These are phyloP conservation scores for Venturia oleaginea DNA, from an alignment of 2,329 filamentous ascomycete genomes.

Conservation along the genomic window DNA sequence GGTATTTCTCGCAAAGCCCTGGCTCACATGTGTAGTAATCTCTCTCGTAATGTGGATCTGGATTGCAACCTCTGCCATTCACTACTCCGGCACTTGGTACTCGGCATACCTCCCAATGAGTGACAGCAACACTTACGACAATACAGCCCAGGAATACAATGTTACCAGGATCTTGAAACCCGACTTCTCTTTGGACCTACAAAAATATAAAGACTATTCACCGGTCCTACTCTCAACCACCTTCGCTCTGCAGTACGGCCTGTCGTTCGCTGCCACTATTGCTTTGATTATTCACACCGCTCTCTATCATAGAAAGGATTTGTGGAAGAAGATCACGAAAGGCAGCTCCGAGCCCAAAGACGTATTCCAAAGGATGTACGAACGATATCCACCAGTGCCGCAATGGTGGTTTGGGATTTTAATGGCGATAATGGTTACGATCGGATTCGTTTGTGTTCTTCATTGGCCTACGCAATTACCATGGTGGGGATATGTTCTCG, in stretches of 20 bases:
- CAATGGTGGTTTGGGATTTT: slow-evolving; percentile 39
- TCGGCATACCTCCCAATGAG: slow-evolving; percentile 27
- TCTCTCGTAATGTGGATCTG: slow-evolving; percentile 1
- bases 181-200: slow-evolving; percentile 24
- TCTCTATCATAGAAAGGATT: slow-evolving; percentile 28
- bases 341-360: slow-evolving; percentile 24
- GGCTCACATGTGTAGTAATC: slow-evolving; percentile 1
- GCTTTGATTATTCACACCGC: slow-evolving; percentile 27
- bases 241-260: slow-evolving; percentile 29
- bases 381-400: slow-evolving; percentile 25
- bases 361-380: slow-evolving; percentile 24
- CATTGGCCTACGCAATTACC: slow-evolving; percentile 33
- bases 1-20: slow-evolving; percentile 17
- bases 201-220: slow-evolving; percentile 28
- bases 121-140: slow-evolving; percentile 26
- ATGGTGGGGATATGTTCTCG: slow-evolving; percentile 42
- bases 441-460: slow-evolving; percentile 23
- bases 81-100: slow-evolving; percentile 17
- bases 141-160: slow-evolving; percentile 27
- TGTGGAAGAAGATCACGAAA: slow-evolving; percentile 28
- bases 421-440: slow-evolving; percentile 41
- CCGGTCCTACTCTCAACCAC: slow-evolving; percentile 30
- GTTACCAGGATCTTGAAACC: slow-evolving; percentile 24
- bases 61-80: slow-evolving; percentile 23
- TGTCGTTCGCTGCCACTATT: slow-evolving; percentile 30